Conservation (phyloP, 2,329 filamentous ascomycete species). For the Microcyclosporella mali region DNA sequence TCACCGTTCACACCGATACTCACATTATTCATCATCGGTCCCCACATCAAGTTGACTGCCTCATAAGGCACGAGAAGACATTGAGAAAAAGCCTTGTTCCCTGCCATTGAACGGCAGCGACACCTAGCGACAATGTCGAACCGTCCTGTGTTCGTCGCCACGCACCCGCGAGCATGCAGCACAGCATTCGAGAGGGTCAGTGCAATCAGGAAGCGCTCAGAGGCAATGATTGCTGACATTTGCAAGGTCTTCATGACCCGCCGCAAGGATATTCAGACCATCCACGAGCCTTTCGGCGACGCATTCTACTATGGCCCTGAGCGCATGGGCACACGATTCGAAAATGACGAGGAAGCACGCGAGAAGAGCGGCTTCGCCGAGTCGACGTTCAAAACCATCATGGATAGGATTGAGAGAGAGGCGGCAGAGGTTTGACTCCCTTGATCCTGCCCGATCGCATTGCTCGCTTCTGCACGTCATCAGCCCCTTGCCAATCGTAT, state of each 20-base stretch:
- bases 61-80: no score
- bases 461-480: neutral
- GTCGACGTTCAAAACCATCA: slow-evolving; percentile 68
- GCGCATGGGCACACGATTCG: slow-evolving; percentile 72
- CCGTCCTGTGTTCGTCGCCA: slow-evolving; percentile 85
- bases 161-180: slow-evolving; percentile 90
- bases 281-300: slow-evolving; percentile 96
- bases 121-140: slow-evolving; percentile 53
- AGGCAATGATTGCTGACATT: slow-evolving; percentile 9
- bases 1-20: no score
- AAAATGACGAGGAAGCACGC: slow-evolving; percentile 55
- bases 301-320: slow-evolving; percentile 95
- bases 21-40: no score
- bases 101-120: no score
- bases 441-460: slow-evolving; percentile 9
- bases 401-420: slow-evolving; percentile 68
- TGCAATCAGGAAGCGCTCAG: slow-evolving; percentile 13
- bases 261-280: slow-evolving; percentile 68
- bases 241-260: slow-evolving; percentile 91
- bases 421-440: slow-evolving; percentile 60
- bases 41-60: no score
- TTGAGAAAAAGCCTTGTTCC: no score
- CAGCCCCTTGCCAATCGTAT: neutral
- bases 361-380: slow-evolving; percentile 58
- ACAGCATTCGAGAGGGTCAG: slow-evolving; percentile 92